Conservation (phyloP, 768 basidiomycete genomes). For the Auriscalpium vulgare region DNA sequence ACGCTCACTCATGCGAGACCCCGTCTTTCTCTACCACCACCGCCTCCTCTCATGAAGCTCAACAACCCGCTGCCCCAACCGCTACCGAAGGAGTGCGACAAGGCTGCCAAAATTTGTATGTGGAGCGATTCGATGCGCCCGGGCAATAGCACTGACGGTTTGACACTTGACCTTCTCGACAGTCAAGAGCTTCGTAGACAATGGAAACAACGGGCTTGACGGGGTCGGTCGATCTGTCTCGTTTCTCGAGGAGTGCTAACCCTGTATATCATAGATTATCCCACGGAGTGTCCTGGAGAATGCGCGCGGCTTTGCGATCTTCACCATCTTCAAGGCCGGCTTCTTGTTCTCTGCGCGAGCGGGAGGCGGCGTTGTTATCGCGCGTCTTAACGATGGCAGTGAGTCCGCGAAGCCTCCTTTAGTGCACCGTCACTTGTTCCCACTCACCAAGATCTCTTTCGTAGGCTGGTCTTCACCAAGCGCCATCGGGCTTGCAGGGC, state of each 20-base stretch:
- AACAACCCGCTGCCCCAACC: conserved; percentile 46
- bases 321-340: conserved; percentile 72
- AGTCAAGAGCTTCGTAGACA: conserved; percentile 85
- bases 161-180: conserved; percentile 2
- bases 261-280: conserved; percentile 33
- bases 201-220: conserved; percentile 76
- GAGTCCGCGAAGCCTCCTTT: conserved; percentile 22
- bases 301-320: conserved; percentile 80
- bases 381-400: conserved; percentile 75
- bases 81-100: conserved; percentile 76
- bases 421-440: not conserved
- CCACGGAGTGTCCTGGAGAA: conserved; percentile 46
- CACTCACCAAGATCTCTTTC: not conserved
- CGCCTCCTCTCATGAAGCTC: conserved; percentile 32
- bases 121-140: not conserved
- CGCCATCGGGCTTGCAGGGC: conserved; percentile 88
- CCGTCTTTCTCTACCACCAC: not conserved
- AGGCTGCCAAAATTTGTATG: conserved; percentile 83
- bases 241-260: not conserved
- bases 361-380: conserved; percentile 85
- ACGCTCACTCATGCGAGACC: too few species aligned
- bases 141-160: not conserved
- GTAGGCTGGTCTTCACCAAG: conserved; percentile 90
- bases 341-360: conserved; percentile 71
- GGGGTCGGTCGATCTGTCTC: conserved; percentile 37